Conservation (phyloP, 768 basidiomycete species). For the Lyophyllum semitale region DNA sequence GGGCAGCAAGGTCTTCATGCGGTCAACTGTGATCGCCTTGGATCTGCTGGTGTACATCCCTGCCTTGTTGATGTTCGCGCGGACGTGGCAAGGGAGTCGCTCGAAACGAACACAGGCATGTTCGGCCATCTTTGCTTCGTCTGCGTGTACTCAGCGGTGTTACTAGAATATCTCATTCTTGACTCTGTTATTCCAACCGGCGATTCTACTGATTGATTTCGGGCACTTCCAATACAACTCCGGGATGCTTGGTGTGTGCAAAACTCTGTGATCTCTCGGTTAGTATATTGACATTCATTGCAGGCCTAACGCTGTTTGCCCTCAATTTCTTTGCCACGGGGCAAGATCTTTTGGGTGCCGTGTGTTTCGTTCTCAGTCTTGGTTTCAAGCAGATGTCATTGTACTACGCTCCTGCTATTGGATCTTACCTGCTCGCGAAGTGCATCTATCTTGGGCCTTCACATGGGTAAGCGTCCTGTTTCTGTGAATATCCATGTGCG, state of each 20-base stretch:
- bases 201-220: slow-evolving; percentile 81
- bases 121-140: not conserved
- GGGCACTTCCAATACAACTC: slow-evolving; percentile 98
- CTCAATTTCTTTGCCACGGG: slow-evolving; percentile 70
- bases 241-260: slow-evolving; percentile 78
- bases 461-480: slow-evolving; percentile 56
- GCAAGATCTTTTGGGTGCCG: slow-evolving; percentile 73
- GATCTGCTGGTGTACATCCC: slow-evolving; percentile 78
- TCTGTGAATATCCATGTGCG: not conserved
- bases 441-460: slow-evolving; percentile 78
- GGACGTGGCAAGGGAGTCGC: slow-evolving; percentile 65
- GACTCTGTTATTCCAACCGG: slow-evolving; percentile 80
- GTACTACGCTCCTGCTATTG: slow-evolving; percentile 93
- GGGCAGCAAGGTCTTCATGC: slow-evolving; percentile 77
- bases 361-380: slow-evolving; percentile 82
- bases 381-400: slow-evolving; percentile 97
- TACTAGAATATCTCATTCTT: slow-evolving; percentile 67
- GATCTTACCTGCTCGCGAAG: slow-evolving; percentile 86
- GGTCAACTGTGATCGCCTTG: slow-evolving; percentile 65
- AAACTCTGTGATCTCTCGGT: not conserved
- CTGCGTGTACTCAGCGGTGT: slow-evolving; percentile 10
- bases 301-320: slow-evolving; percentile 71
- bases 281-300: not conserved
- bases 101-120: slow-evolving; percentile 80
- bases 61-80: slow-evolving; percentile 66